Evolutionary conservation across 306 rosid genomes (phyloP).

Genomic region (Vachellia collinsii): DNA sequence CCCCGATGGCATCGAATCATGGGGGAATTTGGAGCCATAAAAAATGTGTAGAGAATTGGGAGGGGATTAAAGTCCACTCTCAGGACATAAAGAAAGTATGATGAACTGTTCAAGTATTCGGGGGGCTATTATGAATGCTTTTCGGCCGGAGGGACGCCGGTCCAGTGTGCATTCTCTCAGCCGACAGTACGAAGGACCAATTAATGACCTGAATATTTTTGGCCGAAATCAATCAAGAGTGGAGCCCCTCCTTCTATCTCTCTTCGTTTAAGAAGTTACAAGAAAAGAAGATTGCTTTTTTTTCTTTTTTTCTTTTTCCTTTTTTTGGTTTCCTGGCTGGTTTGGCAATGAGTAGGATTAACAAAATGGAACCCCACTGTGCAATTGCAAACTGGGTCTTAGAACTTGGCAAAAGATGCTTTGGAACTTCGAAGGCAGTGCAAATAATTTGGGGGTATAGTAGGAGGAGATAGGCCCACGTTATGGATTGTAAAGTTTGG

Average conservation of each 20-base stretch:
- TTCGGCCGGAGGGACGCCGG: constrained; percentile 36
- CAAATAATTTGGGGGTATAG: not conserved
- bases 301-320: not conserved
- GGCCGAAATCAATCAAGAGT: constrained; percentile 34
- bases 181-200: constrained; percentile 44
- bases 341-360: constrained; percentile 33
- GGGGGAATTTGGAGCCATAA: constrained; percentile 29
- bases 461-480: constrained; percentile 36
- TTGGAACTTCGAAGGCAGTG: constrained; percentile 32
- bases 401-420: constrained; percentile 24
- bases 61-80: constrained; percentile 32
- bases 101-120: constrained; percentile 39
- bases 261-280: not conserved
- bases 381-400: constrained; percentile 26
- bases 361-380: constrained; percentile 8
- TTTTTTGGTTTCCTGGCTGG: constrained; percentile 2
- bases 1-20: constrained; percentile 3
- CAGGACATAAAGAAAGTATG: constrained; percentile 35
- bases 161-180: constrained; percentile 39
- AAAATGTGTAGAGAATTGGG: not conserved
- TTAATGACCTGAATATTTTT: constrained; percentile 30
- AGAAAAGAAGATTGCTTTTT: constrained; percentile 25
- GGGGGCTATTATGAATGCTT: constrained; percentile 52
- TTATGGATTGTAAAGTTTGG: constrained; percentile 37
- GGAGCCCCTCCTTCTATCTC: constrained; percentile 28